phyloP scores from a whole-genome alignment of 768 basidiomycete genomes.

The Lactarius pseudohatsudake region DNA sequence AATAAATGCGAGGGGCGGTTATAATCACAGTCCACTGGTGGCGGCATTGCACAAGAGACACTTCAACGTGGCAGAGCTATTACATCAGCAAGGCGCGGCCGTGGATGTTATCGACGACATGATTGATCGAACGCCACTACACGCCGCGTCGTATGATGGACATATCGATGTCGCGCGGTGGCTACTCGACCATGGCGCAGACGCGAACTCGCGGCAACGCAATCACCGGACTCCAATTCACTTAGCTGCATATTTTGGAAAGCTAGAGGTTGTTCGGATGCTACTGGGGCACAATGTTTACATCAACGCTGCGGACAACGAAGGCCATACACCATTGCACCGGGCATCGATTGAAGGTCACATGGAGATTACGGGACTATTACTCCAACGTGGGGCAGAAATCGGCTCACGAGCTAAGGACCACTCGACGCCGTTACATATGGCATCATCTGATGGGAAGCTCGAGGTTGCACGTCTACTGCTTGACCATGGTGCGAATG shows the following conservation, averaged over 20 bases:
- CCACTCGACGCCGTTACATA: too few relatives aligned
- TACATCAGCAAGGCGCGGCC: background rate
- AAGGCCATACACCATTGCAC: too few relatives aligned
- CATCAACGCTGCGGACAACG: too few relatives aligned
- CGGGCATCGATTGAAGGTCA: too few relatives aligned
- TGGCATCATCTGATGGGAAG: too few relatives aligned
- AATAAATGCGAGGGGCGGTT: background rate
- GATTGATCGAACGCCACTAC: background rate
- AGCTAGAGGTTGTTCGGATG: too few relatives aligned
- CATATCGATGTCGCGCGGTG: background rate
- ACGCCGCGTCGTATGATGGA: background rate
- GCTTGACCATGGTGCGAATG: too few relatives aligned
- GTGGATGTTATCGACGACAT: background rate
- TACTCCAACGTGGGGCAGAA: too few relatives aligned
- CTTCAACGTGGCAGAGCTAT: background rate
- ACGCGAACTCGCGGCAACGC: background rate
- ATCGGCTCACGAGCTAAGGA: too few relatives aligned
- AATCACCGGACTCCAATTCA: background rate
- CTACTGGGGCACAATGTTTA: too few relatives aligned
- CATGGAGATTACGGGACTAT: too few relatives aligned
- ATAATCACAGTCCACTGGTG: background rate
- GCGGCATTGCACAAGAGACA: background rate
- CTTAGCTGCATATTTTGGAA: background rate
- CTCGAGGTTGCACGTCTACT: too few relatives aligned
- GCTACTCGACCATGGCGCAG: background rate